Conservation (phyloP, 306 rosid species). For the Calophaca sinica region DNA sequence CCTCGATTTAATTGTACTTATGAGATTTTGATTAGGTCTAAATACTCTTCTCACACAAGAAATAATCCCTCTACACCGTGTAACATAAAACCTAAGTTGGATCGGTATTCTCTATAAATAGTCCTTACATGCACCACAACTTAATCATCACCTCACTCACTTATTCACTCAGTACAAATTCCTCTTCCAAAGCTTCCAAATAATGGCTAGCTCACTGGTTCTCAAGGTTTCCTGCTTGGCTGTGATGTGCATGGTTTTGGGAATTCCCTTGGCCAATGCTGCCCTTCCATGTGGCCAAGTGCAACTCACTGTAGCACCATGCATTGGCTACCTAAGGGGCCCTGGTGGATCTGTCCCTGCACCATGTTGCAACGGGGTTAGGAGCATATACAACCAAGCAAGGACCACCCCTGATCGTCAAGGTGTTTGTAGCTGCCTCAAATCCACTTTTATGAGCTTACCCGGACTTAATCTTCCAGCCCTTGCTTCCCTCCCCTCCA, state of each 20-base stretch:
- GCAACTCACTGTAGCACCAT: not conserved
- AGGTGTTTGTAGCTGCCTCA: conserved; percentile 40
- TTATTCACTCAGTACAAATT: not conserved
- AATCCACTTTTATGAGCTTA: not conserved
- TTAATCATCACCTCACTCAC: not conserved
- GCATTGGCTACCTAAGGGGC: conserved; percentile 12
- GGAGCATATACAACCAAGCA: not conserved
- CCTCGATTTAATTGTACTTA: no score
- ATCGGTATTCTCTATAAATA: conserved; percentile 2
- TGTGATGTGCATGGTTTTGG: conserved; percentile 29
- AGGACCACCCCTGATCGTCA: conserved; percentile 38
- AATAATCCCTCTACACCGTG: no score
- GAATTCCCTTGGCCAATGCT: not conserved
- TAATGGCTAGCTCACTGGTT: conserved; percentile 37
- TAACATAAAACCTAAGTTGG: no score
- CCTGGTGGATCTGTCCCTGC: not conserved
- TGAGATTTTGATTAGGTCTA: no score
- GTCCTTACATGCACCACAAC: not conserved
- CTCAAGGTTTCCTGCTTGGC: conserved; percentile 19
- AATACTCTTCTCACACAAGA: no score
- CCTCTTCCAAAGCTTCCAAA: not conserved
- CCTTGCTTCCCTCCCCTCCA: not conserved
- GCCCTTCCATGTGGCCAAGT: conserved; percentile 36
- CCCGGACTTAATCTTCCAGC: conserved; percentile 20
- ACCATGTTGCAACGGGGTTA: conserved; percentile 39